A percentile compares a stretch with the other conserved stretches of the same genome.
phyloP scores from a whole-genome alignment of 2,329 filamentous ascomycete species.

The Lecanoromycetidae sp. region DNA sequence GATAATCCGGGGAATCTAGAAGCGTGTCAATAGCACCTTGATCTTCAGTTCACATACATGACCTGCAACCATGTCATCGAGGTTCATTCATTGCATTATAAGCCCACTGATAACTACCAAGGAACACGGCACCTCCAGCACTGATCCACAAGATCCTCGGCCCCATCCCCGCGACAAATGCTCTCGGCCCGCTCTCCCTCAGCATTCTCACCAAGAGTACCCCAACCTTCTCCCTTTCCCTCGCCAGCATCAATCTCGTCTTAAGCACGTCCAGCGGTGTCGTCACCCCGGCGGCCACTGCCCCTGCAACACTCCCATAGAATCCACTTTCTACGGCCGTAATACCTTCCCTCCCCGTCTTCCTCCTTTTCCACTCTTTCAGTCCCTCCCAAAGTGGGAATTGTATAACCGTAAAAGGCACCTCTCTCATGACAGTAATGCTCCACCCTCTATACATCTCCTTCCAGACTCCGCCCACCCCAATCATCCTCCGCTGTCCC shows the following conservation, averaged over 20 bases:
- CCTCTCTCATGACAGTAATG: constrained; percentile 88
- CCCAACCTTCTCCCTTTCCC: constrained; percentile 49
- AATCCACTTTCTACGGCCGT: constrained; percentile 67
- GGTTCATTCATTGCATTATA: constrained; percentile 18
- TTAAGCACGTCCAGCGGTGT: constrained; percentile 94
- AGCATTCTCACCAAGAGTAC: constrained; percentile 54
- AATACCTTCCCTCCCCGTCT: constrained; percentile 37
- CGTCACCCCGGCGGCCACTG: constrained; percentile 73
- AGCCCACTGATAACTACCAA: constrained; percentile 22
- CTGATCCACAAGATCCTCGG: constrained; percentile 23
- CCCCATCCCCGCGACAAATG: constrained; percentile 29
- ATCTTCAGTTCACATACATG: neutral
- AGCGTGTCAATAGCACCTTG: no score
- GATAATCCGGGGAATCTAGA: neutral
- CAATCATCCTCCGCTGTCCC: constrained; percentile 26
- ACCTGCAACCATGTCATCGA: neutral
- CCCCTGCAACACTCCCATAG: constrained; percentile 74
- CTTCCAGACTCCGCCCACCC: constrained; percentile 51
- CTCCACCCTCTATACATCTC: constrained; percentile 87
- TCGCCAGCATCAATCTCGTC: constrained; percentile 86
- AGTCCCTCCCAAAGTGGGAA: constrained; percentile 94
- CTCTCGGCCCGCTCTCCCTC: constrained; percentile 33
- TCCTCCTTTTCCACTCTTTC: constrained; percentile 55
- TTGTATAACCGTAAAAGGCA: constrained; percentile 93
- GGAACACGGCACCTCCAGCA: constrained; percentile 24